Base-by-base conservation (phyloP, 257 asterid genomes). In the Fraxinus excelsior region DNA sequence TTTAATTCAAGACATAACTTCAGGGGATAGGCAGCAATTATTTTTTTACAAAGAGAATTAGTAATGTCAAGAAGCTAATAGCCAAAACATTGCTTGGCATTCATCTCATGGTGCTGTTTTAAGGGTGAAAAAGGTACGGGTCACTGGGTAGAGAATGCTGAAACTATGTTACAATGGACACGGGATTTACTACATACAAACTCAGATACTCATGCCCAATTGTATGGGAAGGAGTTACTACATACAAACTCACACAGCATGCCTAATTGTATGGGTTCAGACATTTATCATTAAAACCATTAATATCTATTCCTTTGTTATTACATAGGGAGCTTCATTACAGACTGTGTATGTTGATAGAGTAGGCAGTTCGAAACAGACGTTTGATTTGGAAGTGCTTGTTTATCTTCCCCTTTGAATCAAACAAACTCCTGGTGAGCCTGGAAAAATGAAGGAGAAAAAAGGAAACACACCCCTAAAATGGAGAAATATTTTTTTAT, bases 111-210 rank as follows among this genome's bases (percentile, higher is more conserved):
- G 19, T 35, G 11, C 58, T 37, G 74, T 16, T 5, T 25, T 71
- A 18, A 42, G 51, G 74, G n/a, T 40, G 35, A 42, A 70, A 21
- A 25, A 51, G 25, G 13, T 25, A 8, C 16, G 1, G 7, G 32
- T 49, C 11, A 7, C 32, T 70, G 60, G 58, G 35, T 9, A 21
- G 60, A 70, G 37, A 70, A 70, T 70, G 60, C 53, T 38, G 74
- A n/a, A 70, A 32, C 12, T 25, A 11, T 70, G 58, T n/a, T 40
- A 21, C 42, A 38, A 23, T 49, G n/a, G 62, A 71, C 18, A 11
- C 10, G 2, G 64, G 25, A 42, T 71, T 42, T 71, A 23, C 62
- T 37, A 12, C 18, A 12, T 62, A 10, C 32, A 62, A 11, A 25
- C 16, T 62, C 19, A 62, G 19, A 62, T 21, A 21, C 25, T 13